Evolutionary conservation across 176 grass and related monocot genomes (phyloP).

Genomic region (Musa schizocarpa): DNA sequence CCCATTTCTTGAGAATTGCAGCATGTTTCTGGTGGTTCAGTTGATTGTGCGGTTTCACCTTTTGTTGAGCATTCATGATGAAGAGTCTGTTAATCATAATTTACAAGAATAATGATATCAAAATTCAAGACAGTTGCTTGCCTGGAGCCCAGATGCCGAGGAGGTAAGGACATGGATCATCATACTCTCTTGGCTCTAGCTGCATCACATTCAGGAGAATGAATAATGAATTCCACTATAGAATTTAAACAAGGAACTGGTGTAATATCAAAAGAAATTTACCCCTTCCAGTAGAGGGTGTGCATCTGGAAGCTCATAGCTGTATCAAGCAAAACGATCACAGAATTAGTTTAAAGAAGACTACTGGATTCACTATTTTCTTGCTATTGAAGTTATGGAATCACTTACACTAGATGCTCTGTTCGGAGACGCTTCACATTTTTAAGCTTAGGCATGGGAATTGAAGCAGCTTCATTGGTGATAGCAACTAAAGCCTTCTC

Average conservation of each 20-base stretch:
- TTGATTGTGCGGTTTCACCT: constrained; percentile 48
- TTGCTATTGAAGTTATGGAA: not conserved
- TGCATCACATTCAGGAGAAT: not conserved
- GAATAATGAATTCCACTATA: not conserved
- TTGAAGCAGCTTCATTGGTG: constrained; percentile 63
- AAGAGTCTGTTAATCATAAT: not conserved
- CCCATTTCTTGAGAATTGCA: constrained; percentile 29
- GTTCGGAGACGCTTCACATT: constrained; percentile 67
- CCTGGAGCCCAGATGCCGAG: constrained; percentile 62
- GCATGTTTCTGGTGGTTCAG: constrained; percentile 30
- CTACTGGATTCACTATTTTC: not conserved
- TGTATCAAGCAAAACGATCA: constrained; percentile 22
- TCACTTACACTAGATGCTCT: constrained; percentile 75
- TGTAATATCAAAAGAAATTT: not conserved
- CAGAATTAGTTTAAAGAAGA: too few relatives aligned
- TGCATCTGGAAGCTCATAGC: constrained; percentile 83
- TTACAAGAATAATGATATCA: not conserved
- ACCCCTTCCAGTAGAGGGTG: constrained; percentile 60
- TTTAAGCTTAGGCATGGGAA: constrained; percentile 79
- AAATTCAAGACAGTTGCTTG: constrained; percentile 27
- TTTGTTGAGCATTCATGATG: not conserved
- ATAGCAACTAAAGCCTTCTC: constrained; percentile 74
- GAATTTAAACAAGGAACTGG: not conserved
- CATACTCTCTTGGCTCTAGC: constrained; percentile 49
- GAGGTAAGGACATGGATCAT: constrained; percentile 78